Conservation (phyloP, 768 basidiomycete genomes). For the Hygrophoropsis aurantiaca region DNA sequence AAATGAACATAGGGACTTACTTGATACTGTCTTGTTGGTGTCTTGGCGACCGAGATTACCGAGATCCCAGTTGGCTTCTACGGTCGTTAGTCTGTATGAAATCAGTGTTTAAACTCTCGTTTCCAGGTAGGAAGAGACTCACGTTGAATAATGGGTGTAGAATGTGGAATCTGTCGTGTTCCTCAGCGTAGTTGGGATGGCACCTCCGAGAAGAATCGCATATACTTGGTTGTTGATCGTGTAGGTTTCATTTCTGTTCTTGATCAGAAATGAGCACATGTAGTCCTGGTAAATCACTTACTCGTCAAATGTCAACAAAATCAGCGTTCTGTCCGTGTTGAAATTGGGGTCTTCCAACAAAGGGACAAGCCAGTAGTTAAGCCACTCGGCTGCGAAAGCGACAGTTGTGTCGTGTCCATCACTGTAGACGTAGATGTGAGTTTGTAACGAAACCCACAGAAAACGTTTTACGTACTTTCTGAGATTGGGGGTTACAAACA, state of each 20-base stretch:
- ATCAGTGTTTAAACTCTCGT: not conserved
- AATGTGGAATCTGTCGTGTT: slow-evolving; percentile 50
- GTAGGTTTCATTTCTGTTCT: slow-evolving; percentile 25
- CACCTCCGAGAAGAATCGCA: slow-evolving; percentile 42
- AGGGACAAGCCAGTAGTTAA: slow-evolving; percentile 50
- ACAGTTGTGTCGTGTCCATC: slow-evolving; percentile 61
- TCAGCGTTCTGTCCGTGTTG: slow-evolving; percentile 54
- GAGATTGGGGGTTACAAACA: slow-evolving; percentile 62
- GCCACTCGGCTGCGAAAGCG: slow-evolving; percentile 45
- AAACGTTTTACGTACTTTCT: slow-evolving; percentile 14
- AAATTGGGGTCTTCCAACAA: slow-evolving; percentile 50
- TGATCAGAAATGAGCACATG: not conserved
- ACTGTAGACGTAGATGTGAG: slow-evolving; percentile 27
- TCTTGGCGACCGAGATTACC: slow-evolving; percentile 56
- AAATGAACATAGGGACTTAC: slow-evolving; percentile 2
- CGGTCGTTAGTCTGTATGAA: slow-evolving; percentile 41
- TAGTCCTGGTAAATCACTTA: slow-evolving; percentile 27
- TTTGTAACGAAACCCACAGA: not conserved
- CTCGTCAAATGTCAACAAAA: slow-evolving; percentile 64
- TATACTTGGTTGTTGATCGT: slow-evolving; percentile 46
- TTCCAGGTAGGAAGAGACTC: not conserved
- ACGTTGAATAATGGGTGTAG: slow-evolving; percentile 59
- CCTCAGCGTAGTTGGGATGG: slow-evolving; percentile 38
- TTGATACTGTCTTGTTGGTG: slow-evolving; percentile 40
- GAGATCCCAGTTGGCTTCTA: slow-evolving; percentile 60